phyloP scores from a whole-genome alignment of 2,329 filamentous ascomycete species.

The Monosporascus ibericus region DNA sequence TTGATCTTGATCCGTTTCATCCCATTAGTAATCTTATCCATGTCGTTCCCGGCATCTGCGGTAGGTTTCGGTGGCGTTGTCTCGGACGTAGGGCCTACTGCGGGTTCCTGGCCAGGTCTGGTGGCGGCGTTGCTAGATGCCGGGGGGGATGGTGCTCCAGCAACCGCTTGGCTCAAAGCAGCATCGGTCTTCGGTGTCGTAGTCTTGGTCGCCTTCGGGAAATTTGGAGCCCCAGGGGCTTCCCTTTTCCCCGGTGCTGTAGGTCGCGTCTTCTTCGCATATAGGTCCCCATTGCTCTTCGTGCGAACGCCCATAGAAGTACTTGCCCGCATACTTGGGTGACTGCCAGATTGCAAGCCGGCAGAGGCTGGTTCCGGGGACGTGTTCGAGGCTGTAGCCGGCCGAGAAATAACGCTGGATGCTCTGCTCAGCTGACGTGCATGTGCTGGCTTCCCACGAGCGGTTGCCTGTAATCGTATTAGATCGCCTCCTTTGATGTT shows the following conservation, averaged over 20 bases:
- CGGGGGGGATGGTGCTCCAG: constrained; percentile 5
- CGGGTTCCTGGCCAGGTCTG: background rate
- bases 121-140: constrained; percentile 2
- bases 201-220: constrained; percentile 30
- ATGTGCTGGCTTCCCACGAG: constrained; percentile 26
- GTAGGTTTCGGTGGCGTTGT: background rate
- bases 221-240: constrained; percentile 25
- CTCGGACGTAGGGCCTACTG: background rate
- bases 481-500: constrained; percentile 4
- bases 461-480: constrained; percentile 23
- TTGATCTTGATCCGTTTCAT: constrained; percentile 61
- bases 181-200: constrained; percentile 8
- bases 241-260: constrained; percentile 38
- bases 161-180: constrained; percentile 2
- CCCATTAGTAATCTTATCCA: constrained; percentile 50
- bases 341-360: background rate
- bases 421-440: constrained; percentile 45
- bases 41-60: constrained; percentile 28
- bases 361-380: constrained; percentile 4
- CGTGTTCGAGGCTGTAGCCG: constrained; percentile 21
- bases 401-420: constrained; percentile 25
- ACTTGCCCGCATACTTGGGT: constrained; percentile 33
- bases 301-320: constrained; percentile 36
- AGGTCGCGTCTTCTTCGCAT: constrained; percentile 56
- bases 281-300: constrained; percentile 32